A percentile compares a stretch with the other conserved stretches of the same genome.
Evolutionary conservation across 225 moss, liverwort and hornwort species (phyloP).

Genomic region (Pseudisothecium myosuroides): DNA sequence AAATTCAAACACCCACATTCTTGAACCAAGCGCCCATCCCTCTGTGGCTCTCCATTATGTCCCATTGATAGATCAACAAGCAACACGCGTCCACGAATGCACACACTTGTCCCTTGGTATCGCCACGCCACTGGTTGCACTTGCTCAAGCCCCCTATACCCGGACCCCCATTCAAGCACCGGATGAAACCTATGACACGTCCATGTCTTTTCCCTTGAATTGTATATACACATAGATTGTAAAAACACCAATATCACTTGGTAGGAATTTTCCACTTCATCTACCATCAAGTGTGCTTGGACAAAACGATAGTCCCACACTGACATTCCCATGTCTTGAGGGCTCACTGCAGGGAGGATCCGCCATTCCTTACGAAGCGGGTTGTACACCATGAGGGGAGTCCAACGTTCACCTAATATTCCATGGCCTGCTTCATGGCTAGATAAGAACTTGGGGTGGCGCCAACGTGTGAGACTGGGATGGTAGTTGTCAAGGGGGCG

Average conservation of each 20-base stretch:
- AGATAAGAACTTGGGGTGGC: background rate
- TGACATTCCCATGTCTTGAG: accelerated
- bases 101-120: too few relatives aligned
- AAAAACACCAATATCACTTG: background rate
- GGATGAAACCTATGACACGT: too few relatives aligned
- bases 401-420: background rate
- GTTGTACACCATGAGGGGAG: background rate
- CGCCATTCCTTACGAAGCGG: accelerated
- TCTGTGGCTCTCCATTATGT: too few relatives aligned
- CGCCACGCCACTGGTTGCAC: too few relatives aligned
- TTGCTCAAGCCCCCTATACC: too few relatives aligned
- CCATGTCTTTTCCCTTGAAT: too few relatives aligned
- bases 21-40: too few relatives aligned
- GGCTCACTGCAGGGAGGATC: background rate
- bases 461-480: background rate
- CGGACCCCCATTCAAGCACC: too few relatives aligned
- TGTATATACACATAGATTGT: accelerated
- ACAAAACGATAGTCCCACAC: background rate
- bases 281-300: background rate
- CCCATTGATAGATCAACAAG: too few relatives aligned
- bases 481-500: accelerated
- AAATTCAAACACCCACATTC: too few relatives aligned
- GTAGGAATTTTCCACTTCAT: background rate
- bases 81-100: too few relatives aligned
- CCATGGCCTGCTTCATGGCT: background rate